These are phyloP conservation scores for Aureobasidium pullulans DNA, from an alignment of 2,329 filamentous ascomycete genomes.

Conservation along the genomic window DNA sequence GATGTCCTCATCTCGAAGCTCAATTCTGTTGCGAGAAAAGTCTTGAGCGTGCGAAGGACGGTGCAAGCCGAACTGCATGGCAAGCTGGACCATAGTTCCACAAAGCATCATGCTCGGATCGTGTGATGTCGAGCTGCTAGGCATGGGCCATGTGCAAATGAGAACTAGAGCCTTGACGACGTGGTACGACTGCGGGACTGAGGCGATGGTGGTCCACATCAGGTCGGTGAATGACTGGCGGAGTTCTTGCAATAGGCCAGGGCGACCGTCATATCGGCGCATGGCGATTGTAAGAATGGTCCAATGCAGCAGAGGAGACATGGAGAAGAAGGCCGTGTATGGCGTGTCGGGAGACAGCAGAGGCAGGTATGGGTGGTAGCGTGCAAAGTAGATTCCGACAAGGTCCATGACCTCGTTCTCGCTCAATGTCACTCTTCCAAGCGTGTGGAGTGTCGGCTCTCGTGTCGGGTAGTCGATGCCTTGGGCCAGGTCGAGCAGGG, in stretches of 20 bases:
- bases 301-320: constrained; percentile 81
- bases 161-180: constrained; percentile 76
- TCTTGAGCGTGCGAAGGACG: constrained; percentile 76
- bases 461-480: constrained; percentile 43
- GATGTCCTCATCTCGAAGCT: constrained; percentile 71
- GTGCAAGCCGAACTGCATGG: constrained; percentile 75
- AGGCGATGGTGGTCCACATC: constrained; percentile 69
- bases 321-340: constrained; percentile 57
- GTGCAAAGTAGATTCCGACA: constrained; percentile 67
- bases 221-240: constrained; percentile 60
- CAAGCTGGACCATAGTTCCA: constrained; percentile 80
- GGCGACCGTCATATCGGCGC: constrained; percentile 59
- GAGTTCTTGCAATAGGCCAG: constrained; percentile 58
- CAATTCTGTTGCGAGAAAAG: constrained; percentile 60
- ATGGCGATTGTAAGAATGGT: constrained; percentile 68
- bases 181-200: constrained; percentile 71
- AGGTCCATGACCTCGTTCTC: constrained; percentile 44
- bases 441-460: constrained; percentile 52
- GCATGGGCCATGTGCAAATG: constrained; percentile 74
- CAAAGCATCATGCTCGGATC: constrained; percentile 77
- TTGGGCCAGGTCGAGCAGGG: constrained; percentile 31
- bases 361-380: constrained; percentile 70
- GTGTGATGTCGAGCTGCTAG: constrained; percentile 70
- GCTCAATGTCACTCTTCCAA: constrained; percentile 38
- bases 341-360: constrained; percentile 62